phyloP scores from a whole-genome alignment of 441 rosid genomes.

The Adansonia madagascariensis region DNA sequence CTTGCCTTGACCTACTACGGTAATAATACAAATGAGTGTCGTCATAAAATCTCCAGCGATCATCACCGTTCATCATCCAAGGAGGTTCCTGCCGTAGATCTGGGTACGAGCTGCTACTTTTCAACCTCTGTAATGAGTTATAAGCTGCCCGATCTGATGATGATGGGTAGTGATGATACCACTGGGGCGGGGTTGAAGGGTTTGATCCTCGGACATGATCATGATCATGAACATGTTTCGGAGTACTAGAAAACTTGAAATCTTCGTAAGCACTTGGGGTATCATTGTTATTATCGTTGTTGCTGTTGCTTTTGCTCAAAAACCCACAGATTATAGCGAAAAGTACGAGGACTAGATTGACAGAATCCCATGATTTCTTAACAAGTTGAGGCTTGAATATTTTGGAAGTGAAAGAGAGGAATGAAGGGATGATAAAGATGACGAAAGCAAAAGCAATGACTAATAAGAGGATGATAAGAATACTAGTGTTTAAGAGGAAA shows the following conservation, averaged over 20 bases:
- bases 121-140: slow-evolving; percentile 45
- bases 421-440: slow-evolving; percentile 54
- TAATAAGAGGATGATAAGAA: slow-evolving; percentile 42
- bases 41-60: slow-evolving; percentile 70
- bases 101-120: slow-evolving; percentile 75
- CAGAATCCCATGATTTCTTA: slow-evolving; percentile 78
- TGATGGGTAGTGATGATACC: slow-evolving; percentile 20
- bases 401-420: slow-evolving; percentile 56
- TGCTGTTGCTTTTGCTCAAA: slow-evolving; percentile 45
- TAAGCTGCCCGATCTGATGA: slow-evolving; percentile 44
- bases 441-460: slow-evolving; percentile 42
- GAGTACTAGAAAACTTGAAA: no score
- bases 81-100: slow-evolving; percentile 66
- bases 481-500: slow-evolving; percentile 49
- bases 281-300: no score
- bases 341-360: slow-evolving; percentile 69
- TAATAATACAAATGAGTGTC: slow-evolving; percentile 56
- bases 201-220: no score
- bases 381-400: slow-evolving; percentile 60
- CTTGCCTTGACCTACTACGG: slow-evolving; percentile 33
- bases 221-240: no score
- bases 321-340: slow-evolving; percentile 84
- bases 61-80: slow-evolving; percentile 37
- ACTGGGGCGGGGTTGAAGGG: no score
- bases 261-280: no score